A percentile compares a stretch with the other conserved stretches of the same genome.
Conservation (phyloP, 2,329 filamentous ascomycete species). For the Monosporascus cannonballus region DNA sequence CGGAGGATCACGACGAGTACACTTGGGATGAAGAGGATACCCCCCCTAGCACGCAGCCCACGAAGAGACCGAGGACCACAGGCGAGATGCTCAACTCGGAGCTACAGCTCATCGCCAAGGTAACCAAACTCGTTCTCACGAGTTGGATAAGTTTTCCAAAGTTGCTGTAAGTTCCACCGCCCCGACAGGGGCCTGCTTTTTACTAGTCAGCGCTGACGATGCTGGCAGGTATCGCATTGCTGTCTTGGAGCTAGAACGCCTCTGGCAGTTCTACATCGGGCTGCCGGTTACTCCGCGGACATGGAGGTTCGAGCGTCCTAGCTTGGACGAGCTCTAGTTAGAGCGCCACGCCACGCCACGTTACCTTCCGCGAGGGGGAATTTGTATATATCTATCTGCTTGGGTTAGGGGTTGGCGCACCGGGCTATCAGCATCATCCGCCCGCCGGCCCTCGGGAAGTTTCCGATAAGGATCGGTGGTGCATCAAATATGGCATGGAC, state of each 20-base stretch:
- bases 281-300: conserved; percentile 43
- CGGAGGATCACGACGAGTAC: conserved; percentile 29
- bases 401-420: too few species aligned
- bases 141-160: conserved; percentile 66
- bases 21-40: conserved; percentile 33
- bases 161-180: conserved; percentile 54
- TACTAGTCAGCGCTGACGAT: conserved; percentile 4
- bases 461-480: too few species aligned
- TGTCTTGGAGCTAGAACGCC: conserved; percentile 37
- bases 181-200: not conserved
- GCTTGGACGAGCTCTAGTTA: conserved; percentile 41
- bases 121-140: conserved; percentile 59
- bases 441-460: too few species aligned
- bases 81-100: conserved; percentile 59
- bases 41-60: conserved; percentile 23
- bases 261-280: conserved; percentile 47
- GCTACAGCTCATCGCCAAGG: conserved; percentile 53
- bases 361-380: too few species aligned
- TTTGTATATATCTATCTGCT: too few species aligned
- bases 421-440: too few species aligned
- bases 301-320: conserved; percentile 40
- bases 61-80: conserved; percentile 31
- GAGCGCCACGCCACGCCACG: too few species aligned
- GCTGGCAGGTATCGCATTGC: conserved; percentile 35
- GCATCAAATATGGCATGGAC: too few species aligned